phyloP scores from a whole-genome alignment of 2,329 filamentous ascomycete genomes.

The Coniochaeta pulveracea region DNA sequence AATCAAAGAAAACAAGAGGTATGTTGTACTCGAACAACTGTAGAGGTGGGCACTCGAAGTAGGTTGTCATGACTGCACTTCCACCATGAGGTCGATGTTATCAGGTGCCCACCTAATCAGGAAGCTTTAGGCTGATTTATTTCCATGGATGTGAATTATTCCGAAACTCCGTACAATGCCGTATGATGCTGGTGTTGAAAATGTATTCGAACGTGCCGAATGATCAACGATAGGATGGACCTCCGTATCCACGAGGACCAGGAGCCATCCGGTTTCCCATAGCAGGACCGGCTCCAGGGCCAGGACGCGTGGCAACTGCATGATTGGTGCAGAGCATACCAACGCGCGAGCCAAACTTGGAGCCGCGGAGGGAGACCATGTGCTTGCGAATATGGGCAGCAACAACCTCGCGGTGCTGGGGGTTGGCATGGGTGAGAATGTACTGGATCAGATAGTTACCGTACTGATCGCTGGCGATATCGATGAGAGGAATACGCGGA shows the following conservation, averaged over 20 bases:
- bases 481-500: conserved; percentile 91
- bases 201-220: conserved; percentile 1
- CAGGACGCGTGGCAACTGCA: conserved; percentile 76
- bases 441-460: conserved; percentile 98
- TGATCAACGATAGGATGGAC: conserved; percentile 1
- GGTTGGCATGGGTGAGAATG: conserved; percentile 78
- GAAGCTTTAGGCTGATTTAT: neutral
- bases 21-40: conserved; percentile 5
- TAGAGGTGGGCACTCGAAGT: neutral
- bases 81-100: neutral
- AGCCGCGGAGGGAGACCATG: conserved; percentile 96
- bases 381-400: conserved; percentile 94
- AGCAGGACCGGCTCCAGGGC: conserved; percentile 63
- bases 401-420: conserved; percentile 86
- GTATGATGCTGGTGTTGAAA: neutral
- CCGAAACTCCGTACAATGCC: conserved; percentile 1
- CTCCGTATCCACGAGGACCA: conserved; percentile 31
- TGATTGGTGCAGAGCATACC: conserved; percentile 99
- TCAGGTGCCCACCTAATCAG: neutral
- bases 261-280: conserved; percentile 47
- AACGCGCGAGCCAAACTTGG: conserved; percentile 95
- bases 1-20: conserved; percentile 4
- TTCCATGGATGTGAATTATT: neutral
- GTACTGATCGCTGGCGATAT: conserved; percentile 97
- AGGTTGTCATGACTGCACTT: neutral